Evolutionary conservation across 345 rosid species (phyloP).

Genomic region (Jatropha curcas): DNA sequence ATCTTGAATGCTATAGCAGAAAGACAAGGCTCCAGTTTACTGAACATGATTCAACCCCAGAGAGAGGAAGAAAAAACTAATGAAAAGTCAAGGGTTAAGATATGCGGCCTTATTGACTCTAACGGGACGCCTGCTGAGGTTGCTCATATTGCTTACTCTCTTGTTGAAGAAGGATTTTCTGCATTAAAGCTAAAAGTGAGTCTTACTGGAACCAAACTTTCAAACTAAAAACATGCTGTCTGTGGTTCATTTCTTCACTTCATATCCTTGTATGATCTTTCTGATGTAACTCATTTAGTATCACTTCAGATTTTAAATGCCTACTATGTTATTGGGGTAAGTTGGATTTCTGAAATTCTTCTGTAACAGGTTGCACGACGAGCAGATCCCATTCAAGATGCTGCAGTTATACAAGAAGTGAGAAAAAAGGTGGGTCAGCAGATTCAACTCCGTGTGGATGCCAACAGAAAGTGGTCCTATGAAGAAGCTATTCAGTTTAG

Average conservation of each 20-base stretch:
- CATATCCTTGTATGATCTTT: background rate
- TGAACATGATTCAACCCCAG: slow-evolving; percentile 44
- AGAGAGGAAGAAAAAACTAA: slow-evolving; percentile 39
- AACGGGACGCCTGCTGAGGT: slow-evolving; percentile 72
- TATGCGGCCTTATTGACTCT: slow-evolving; percentile 87
- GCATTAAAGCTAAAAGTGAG: slow-evolving; percentile 89
- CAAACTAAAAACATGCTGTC: background rate
- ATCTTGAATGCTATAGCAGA: slow-evolving; percentile 68
- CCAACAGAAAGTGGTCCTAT: slow-evolving; percentile 84
- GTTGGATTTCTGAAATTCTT: slow-evolving; percentile 13
- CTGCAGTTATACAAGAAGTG: slow-evolving; percentile 73
- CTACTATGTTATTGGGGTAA: background rate
- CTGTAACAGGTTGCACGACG: slow-evolving; percentile 76
- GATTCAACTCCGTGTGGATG: slow-evolving; percentile 87
- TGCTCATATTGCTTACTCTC: slow-evolving; percentile 57
- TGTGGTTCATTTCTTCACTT: background rate
- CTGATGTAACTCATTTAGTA: background rate
- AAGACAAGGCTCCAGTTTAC: slow-evolving; percentile 55
- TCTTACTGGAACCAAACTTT: background rate
- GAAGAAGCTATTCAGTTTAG: slow-evolving; percentile 76
- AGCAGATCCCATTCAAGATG: slow-evolving; percentile 69
- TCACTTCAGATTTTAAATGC: background rate
- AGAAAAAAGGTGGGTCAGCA: slow-evolving; percentile 65
- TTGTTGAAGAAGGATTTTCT: slow-evolving; percentile 76
- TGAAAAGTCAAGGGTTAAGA: slow-evolving; percentile 48